Evolutionary conservation across 2,329 filamentous ascomycete species (phyloP), one percentile per base, ranked within the genome.

Genomic region (Zarea fungicola): DNA sequence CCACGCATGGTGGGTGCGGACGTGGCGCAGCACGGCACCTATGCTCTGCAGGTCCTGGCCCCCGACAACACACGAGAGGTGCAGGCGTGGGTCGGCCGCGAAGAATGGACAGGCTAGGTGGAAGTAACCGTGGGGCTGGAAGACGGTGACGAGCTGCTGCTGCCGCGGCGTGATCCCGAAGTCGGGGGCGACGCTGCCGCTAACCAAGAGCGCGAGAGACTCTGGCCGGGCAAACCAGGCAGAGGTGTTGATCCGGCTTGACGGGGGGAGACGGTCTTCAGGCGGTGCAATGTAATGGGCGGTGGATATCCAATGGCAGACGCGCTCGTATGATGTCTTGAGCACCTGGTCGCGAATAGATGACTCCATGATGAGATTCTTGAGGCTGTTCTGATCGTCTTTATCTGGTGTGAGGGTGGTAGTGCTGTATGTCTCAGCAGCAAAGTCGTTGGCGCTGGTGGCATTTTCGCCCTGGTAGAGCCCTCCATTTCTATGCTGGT

Each of bases 61-160:
- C 7, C 6, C 18, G 35, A 48, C 35, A 11, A 48, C n/a, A n/a
- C 44, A 48, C 9, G 26, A n/a, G 28, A 21, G 19, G 19, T 36
- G 35, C 19, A 5, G 14, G n/a, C 19, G 9, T 5, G 36, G 35
- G 36, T 48, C 44, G 13, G 28, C 35, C 18, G n/a, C 36, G 36
- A 10, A 41, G 7, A 48, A 48, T 18, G 44, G 44, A 11, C 44
- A 48, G 5, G 35, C 25, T 26, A 48, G 44, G n/a, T 48, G 44
- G 3, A 34, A 21, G 44, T 13, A 48, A 36, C 36, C 36, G 19
- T 32, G n/a, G 10, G 34, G 34, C 5, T 34, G 43, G 16, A 16
- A 37, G 8, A 39, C 16, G 23, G 11, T 11, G 13, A 46, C 43
- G 23, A 13, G 23, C 11, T n/a, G 11, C 13, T 29, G 5, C 3